Percentiles rank a stretch among this genome's conserved stretches.
These are phyloP conservation scores for Albugo candida DNA, from an alignment of 352 stramenopile species.

Conservation along the genomic window DNA sequence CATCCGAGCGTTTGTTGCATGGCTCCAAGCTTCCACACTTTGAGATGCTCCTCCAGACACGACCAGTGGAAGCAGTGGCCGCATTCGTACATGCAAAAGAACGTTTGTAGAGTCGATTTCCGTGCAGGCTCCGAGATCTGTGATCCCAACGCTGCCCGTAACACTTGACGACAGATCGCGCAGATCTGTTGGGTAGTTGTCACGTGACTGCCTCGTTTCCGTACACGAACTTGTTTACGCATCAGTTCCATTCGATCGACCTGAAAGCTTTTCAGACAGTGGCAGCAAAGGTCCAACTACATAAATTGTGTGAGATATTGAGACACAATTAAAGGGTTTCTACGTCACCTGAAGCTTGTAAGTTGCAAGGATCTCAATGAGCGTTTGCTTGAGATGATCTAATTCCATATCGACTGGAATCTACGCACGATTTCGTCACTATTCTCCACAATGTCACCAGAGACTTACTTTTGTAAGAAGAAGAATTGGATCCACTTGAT, in stretches of 20 bases:
- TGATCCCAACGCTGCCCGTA: conserved; percentile 13
- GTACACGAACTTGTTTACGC: conserved; percentile 33
- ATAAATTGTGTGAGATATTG: not conserved
- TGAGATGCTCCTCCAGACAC: conserved; percentile 70
- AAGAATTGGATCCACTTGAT: conserved; percentile 75
- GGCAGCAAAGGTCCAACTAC: conserved; percentile 57
- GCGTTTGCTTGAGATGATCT: conserved; percentile 57
- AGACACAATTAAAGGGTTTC: not conserved
- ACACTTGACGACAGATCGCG: conserved; percentile 34
- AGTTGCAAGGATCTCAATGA: conserved; percentile 59
- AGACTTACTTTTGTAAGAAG: conserved; percentile 59
- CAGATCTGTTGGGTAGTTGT: conserved; percentile 26
- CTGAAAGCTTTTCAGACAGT: conserved; percentile 61
- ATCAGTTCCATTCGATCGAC: conserved; percentile 53
- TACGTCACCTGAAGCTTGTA: conserved; percentile 52
- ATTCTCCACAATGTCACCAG: too few relatives aligned
- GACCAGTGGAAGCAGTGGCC: conserved; percentile 63
- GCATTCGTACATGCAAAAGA: conserved; percentile 68
- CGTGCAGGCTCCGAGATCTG: conserved; percentile 5
- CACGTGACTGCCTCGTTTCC: conserved; percentile 42
- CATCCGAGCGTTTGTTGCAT: conserved; percentile 32
- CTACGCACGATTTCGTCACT: too few relatives aligned
- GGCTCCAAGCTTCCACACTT: conserved; percentile 50
- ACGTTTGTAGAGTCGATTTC: conserved; percentile 24
- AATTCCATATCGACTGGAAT: conserved; percentile 73